phyloP scores from a whole-genome alignment of 2,329 filamentous ascomycete genomes.

The Verticillium tricorpus region DNA sequence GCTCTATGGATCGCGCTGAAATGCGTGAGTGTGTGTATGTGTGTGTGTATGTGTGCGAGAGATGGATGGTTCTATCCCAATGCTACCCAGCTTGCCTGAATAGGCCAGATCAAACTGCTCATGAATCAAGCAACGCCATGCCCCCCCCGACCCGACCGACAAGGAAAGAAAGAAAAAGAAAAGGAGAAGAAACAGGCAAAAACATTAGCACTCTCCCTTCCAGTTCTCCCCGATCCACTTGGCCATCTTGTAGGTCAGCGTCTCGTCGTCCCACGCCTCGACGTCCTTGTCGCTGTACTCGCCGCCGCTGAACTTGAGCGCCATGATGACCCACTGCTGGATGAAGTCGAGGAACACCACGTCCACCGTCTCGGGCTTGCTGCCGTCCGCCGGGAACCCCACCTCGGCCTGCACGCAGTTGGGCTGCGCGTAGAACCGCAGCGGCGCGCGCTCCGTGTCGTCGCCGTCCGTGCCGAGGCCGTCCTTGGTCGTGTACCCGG shows the following conservation, averaged over 20 bases:
- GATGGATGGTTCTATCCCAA: neutral
- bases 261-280: conserved; percentile 45
- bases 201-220: conserved; percentile 39
- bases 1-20: neutral
- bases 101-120: too few relatives aligned
- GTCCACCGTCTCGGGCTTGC: conserved; percentile 69
- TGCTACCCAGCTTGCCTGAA: neutral
- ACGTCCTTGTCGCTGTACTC: conserved; percentile 46
- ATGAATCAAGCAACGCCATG: neutral
- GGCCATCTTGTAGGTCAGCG: conserved; percentile 50
- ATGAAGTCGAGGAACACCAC: conserved; percentile 91
- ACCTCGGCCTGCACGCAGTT: conserved; percentile 75
- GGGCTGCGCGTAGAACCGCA: conserved; percentile 73
- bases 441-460: conserved; percentile 75
- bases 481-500: conserved; percentile 85
- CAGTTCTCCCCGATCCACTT: conserved; percentile 58
- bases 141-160: neutral
- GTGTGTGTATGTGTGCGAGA: neutral
- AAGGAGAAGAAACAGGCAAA: neutral
- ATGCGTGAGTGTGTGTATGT: neutral
- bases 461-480: conserved; percentile 82
- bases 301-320: conserved; percentile 58
- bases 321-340: conserved; percentile 72
- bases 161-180: neutral
- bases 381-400: conserved; percentile 49